These are phyloP conservation scores for Glycine latifolia DNA, from an alignment of 306 rosid species.

Conservation along the genomic window DNA sequence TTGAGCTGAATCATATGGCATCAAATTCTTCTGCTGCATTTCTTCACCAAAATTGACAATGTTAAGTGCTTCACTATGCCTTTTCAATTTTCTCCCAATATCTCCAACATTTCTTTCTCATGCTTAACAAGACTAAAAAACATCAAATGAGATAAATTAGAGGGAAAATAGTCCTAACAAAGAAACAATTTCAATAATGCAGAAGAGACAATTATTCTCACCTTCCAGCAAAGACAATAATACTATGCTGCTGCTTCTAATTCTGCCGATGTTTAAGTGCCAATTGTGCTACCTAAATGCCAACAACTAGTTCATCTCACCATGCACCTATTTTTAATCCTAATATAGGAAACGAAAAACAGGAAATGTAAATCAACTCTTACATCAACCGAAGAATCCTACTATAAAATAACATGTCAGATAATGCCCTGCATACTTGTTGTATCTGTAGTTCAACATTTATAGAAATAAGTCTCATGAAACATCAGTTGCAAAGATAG, in stretches of 20 bases:
- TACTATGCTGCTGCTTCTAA: conserved; percentile 97
- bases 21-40: conserved; percentile 17
- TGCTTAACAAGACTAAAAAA: too few relatives aligned
- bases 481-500: conserved; percentile 23
- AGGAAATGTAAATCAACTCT: conserved; percentile 22
- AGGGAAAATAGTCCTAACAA: too few relatives aligned
- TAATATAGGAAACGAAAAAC: conserved; percentile 35
- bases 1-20: too few relatives aligned
- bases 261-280: conserved; percentile 98
- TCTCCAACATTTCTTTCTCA: too few relatives aligned
- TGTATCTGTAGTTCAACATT: conserved; percentile 11
- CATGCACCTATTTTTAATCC: conserved; percentile 83
- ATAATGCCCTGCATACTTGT: background rate
- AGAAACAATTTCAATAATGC: background rate
- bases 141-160: too few relatives aligned
- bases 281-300: conserved; percentile 95
- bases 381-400: conserved; percentile 18
- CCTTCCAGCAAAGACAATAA: conserved; percentile 96
- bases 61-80: conserved; percentile 82
- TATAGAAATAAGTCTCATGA: background rate
- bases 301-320: conserved; percentile 95
- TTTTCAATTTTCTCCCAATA: too few relatives aligned
- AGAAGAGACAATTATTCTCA: conserved; percentile 38
- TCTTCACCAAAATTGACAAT: conserved; percentile 89
- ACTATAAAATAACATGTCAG: background rate